Evolutionary conservation across 2,329 filamentous ascomycete species (phyloP), one percentile per base, ranked within the genome.

Genomic region (Colletotrichum lindemuthianum): DNA sequence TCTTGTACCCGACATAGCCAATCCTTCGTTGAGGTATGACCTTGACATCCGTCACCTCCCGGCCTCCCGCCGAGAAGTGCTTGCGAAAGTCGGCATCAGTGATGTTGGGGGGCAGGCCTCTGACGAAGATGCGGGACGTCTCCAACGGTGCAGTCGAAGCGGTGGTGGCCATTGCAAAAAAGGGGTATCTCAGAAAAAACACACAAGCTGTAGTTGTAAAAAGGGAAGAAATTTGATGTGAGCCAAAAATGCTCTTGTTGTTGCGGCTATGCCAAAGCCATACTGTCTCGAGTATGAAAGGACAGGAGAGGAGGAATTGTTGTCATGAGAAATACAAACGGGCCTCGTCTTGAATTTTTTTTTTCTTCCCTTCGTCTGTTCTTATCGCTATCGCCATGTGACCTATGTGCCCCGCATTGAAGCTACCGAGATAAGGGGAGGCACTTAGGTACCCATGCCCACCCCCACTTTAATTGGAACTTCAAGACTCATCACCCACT

Each of bases 1-100:
- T 92, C 79, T 92, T 94, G 84, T 95, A 98, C 68, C 96, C 96
- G 65, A 99, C 88, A 84, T 97, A 99, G 71, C 94, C 96, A 78
- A 99, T 97, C 70, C 94, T 88, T 72, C 96, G 88, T 73, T 93
- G 89, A 6, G 92, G 88, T 74, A 98, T 92, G 75, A 97, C 87
- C 84, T 97, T 97, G 41, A 93, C 88, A 80, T 99, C 96, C 57
- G 95, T 98, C 74, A 97, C 88, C 68, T 91, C 83, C 67, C 87
- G 87, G 67, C 90, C 90, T 71, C 87, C 81, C 44, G 81, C 85
- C 65, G 91, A 87, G 78, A 99, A 99, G 80, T 98, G 94, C 75
- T 92, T 93, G 75, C 88, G 89, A 75, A 98, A 91, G 69, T 96
- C 92, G 57, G 90, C 88, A 78, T 96, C 93, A 11, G 89, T 90